Base-by-base conservation (phyloP, 208 protist genomes). In the Trypanosoma melophagium region DNA sequence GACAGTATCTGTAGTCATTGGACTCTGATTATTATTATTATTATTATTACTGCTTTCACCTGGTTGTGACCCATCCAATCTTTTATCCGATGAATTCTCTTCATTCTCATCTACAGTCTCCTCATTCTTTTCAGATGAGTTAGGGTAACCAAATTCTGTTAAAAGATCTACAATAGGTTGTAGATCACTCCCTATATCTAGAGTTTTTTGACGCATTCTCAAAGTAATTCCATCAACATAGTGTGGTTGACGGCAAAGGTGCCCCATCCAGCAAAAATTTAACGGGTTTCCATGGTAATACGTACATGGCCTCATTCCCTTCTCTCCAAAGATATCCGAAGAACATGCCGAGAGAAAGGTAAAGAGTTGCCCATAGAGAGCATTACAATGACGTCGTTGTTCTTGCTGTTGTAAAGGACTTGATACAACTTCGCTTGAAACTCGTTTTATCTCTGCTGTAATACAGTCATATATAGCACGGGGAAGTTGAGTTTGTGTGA, bases 231-330 rank as follows among this genome's bases (percentile, higher is more conserved):
- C 52, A 13, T 57, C 52, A 38, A 13, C 35, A 10, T 50, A 24
- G 42, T 76, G 70, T 12, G 58, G 70, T 12, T 66, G 44, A 28
- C 47, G 63, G 19, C 70, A 76, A 41, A 76, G 63, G 57, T 76
- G 70, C 13, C 70, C 70, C 70, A 76, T 76, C 70, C 70, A 76
- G 25, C 70, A 76, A 31, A 76, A 76, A 35, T 52, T 65, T 19
- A 42, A 49, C 0, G 55, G 16, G 41, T 42, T 64, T 38, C 63
- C 56, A 35, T 62, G 53, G 58, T 76, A 76, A 52, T 76, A 63
- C 7, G 54, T 14, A 53, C 70, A 76, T 19, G 49, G 24, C 10
- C 70, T 55, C 14, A 47, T 10, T n/a, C 42, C 62, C n/a, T 69
- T 69, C 17, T 76, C 70, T 7, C 12, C 19, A 4, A 66, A 9